Evolutionary conservation across 257 asterid species (phyloP), one percentile per base, ranked within the genome.

Genomic region (Salvia hispanica): DNA sequence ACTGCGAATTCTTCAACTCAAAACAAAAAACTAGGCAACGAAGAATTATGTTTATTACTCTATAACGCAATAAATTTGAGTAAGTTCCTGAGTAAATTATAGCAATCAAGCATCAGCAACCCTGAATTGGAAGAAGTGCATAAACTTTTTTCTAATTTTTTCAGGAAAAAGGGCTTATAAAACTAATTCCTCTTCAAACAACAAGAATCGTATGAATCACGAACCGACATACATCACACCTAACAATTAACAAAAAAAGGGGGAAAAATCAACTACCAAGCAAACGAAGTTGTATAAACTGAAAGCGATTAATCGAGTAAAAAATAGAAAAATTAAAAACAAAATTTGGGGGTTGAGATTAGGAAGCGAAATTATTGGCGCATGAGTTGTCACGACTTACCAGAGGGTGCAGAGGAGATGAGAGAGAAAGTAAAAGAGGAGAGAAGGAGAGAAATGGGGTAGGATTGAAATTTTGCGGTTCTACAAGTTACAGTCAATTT

Each of bases 401-500:
- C 80, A 21, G 72, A 14, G 42, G 55, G 64, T 12, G 64, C 3
- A 10, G 55, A 7, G 14, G 52, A 60, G 66, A 39, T 44, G 69
- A 3, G 65, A 44, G 67, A 43, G 70, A 25, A 53, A 60, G 58
- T 5, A 25, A 3, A 33, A 25, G 9, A 7, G 34, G 42, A 31
- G 11, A 10, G n/a, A 44, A 14, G 58, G 9, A 28, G 51, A 61
- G 67, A 37, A 67, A 33, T 47, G 58, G 60, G 8, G 78, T 16
- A 37, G 52, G 79, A 79, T 75, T 71, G 83, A 74, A 59, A 67
- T 58, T 72, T 34, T 75, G 80, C 78, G 83, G 80, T 71, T 74
- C 66, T 72, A 58, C 71, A 72, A 75, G 39, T 52, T 52, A 64
- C 47, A 40, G 68, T 52, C 55, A 67, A 62, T 67, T 74, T 75